Evolutionary conservation across 1,284 basidiomycete genomes (phyloP).

Genomic region (Trichosporon coremiiforme): DNA sequence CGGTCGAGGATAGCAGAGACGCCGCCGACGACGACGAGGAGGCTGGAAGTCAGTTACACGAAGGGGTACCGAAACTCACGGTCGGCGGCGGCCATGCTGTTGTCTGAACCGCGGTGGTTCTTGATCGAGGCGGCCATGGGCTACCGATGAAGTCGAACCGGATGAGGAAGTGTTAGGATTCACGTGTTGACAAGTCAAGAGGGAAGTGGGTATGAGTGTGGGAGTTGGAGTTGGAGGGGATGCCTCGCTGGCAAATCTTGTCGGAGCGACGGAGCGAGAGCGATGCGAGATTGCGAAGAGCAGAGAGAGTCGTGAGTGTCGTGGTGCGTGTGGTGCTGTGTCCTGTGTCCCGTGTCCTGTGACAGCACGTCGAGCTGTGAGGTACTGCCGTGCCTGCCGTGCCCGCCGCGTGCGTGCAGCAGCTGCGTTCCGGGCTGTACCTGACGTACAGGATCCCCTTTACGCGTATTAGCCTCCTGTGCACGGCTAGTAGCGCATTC

Average conservation of each 20-base stretch:
- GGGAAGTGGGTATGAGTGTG: not conserved
- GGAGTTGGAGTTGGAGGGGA: not conserved
- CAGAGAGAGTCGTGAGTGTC: not conserved
- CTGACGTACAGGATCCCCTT: too few relatives aligned
- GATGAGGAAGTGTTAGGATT: not conserved
- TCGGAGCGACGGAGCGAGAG: not conserved
- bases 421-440: too few relatives aligned
- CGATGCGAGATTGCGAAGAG: not conserved
- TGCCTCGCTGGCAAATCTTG: not conserved
- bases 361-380: not conserved
- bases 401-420: too few relatives aligned
- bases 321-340: not conserved
- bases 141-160: not conserved
- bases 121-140: constrained; percentile 6
- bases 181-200: not conserved
- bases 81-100: not conserved
- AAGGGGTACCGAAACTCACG: not conserved
- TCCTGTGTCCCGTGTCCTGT: too few relatives aligned
- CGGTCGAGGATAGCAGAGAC: constrained; percentile 23
- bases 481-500: not conserved
- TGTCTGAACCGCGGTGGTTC: not conserved
- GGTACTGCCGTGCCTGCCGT: too few relatives aligned
- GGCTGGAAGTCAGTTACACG: not conserved
- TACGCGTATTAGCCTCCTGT: not conserved
- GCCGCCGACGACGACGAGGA: constrained; percentile 20